phyloP scores from a whole-genome alignment of 352 stramenopile species.

The Albugo candida region DNA sequence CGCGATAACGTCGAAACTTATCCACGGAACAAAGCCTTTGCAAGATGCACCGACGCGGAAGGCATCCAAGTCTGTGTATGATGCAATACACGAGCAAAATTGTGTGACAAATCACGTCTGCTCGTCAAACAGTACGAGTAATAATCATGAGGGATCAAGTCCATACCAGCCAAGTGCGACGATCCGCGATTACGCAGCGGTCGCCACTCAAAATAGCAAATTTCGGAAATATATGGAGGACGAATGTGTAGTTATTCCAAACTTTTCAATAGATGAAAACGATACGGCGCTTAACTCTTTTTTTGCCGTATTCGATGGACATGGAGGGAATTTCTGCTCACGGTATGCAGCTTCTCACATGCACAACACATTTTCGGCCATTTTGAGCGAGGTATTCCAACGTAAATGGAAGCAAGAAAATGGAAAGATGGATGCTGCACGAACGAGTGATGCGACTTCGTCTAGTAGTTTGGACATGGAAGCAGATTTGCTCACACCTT shows the following conservation, averaged over 20 bases:
- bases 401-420: slow-evolving; percentile 8
- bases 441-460: slow-evolving; percentile 24
- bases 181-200: slow-evolving; percentile 42
- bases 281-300: slow-evolving; percentile 50
- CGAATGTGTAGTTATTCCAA: slow-evolving; percentile 54
- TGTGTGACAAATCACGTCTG: slow-evolving; percentile 9
- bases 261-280: slow-evolving; percentile 30
- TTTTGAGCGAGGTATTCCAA: slow-evolving; percentile 21
- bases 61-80: too few species aligned
- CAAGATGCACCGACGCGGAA: too few species aligned
- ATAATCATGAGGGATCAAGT: too few species aligned
- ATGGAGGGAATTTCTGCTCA: slow-evolving; percentile 58
- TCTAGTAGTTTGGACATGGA: slow-evolving; percentile 20
- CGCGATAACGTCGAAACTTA: too few species aligned
- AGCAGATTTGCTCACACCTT: background rate
- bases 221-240: slow-evolving; percentile 73
- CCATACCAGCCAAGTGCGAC: slow-evolving; percentile 18
- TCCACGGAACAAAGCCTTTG: too few species aligned
- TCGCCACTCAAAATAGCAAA: slow-evolving; percentile 63
- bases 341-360: slow-evolving; percentile 61
- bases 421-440: background rate
- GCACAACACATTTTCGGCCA: slow-evolving; percentile 25
- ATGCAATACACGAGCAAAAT: too few species aligned
- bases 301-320: slow-evolving; percentile 70
- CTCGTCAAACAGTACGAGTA: too few species aligned